phyloP scores from a whole-genome alignment of 2,329 filamentous ascomycete species.

The Didymellaceae sp. region DNA sequence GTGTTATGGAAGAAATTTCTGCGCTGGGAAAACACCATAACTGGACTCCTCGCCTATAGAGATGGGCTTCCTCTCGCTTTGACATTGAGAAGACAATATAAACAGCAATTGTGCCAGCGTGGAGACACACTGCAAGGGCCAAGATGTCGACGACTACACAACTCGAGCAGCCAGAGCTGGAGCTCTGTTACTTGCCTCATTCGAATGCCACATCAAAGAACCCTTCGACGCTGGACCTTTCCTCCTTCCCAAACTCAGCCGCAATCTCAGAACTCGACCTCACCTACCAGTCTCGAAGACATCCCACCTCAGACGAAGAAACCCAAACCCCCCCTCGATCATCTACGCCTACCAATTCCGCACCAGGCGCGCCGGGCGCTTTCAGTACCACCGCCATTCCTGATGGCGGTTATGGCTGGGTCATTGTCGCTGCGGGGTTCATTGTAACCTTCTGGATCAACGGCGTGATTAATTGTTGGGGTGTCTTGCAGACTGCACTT shows the following conservation, averaged over 20 bases:
- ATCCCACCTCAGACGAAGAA: slow-evolving; percentile 7
- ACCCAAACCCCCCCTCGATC: slow-evolving; percentile 10
- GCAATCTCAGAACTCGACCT: slow-evolving; percentile 5
- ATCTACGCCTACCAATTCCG: background rate
- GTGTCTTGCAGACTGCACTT: slow-evolving; percentile 64
- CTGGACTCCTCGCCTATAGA: background rate
- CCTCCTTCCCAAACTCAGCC: background rate
- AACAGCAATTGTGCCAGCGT: background rate
- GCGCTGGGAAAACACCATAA: background rate
- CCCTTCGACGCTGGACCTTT: slow-evolving; percentile 2
- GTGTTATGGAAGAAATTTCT: slow-evolving; percentile 3
- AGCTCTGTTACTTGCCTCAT: slow-evolving; percentile 9
- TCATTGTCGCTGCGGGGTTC: slow-evolving; percentile 59
- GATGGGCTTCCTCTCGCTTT: background rate
- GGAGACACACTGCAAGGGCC: background rate
- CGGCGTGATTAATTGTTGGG: slow-evolving; percentile 65
- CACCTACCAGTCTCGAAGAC: background rate
- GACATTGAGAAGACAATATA: background rate
- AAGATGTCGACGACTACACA: slow-evolving; percentile 9
- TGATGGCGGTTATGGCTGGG: slow-evolving; percentile 65
- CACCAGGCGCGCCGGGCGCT: background rate
- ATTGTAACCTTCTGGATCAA: slow-evolving; percentile 59
- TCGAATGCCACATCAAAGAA: background rate
- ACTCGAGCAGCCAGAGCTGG: slow-evolving; percentile 10
- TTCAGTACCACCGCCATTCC: slow-evolving; percentile 45